Base-by-base conservation (phyloP, 768 basidiomycete genomes). In the Gyrodon lividus region DNA sequence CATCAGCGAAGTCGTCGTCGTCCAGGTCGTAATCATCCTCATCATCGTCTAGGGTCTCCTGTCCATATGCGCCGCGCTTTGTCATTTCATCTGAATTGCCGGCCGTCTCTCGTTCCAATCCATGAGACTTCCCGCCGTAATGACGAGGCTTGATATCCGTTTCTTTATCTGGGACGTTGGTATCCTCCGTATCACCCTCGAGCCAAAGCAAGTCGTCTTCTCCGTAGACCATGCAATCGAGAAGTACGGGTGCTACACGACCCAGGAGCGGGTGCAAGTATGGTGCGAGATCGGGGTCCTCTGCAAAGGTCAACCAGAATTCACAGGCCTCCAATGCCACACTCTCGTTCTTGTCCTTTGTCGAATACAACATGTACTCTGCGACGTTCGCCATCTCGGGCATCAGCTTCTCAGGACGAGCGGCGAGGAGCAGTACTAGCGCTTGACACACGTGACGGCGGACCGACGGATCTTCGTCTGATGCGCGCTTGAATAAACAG, bases 231-330 rank as follows among this genome's bases (percentile, higher is more conserved):
- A 98, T 99, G 63, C 94, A 97, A 66, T 96, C 88, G 54, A 99
- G 77, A n/a, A 99, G 76, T 16, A 97, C 87, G 0, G 97, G 97
- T 2, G 90, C 92, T 35, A 99, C 92, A 60, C 91, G 90, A n/a
- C 77, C 84, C 8, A 99, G 77, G 53, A 94, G 80, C 2, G 95
- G 95, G 53, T 84, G 86, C 23, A 99, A 76, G 66, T 87, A 90
- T 2, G 84, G 81, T 9, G 85, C 84, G 20, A 98, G 78, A 44
- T 93, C 92, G 34, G 85, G 85, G 59, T 98, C 93, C 68, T 99
- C 97, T 14, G 97, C 95, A 64, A 99, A 98, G 1, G 95, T 97
- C 54, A 99, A 78, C 97, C 97, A 99, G 70, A 99, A 99, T 77
- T 99, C 97, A 78, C 95, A 97, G 20, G 97, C 97, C 73, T 99